Conservation (phyloP, 1,139 yeast genomes). For the Petasospora fabianii region DNA sequence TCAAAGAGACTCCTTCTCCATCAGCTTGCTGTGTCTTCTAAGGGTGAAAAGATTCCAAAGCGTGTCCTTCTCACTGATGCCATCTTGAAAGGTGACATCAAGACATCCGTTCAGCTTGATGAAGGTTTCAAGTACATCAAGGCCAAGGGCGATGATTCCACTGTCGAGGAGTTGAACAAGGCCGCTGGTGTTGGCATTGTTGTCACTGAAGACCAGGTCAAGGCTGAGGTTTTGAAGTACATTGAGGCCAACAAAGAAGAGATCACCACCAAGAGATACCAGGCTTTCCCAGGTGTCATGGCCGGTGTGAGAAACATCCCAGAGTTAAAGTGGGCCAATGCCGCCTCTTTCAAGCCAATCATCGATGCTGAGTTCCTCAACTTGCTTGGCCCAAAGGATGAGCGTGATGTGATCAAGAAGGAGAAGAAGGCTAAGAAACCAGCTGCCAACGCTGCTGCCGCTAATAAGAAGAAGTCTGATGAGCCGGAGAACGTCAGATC, state of each 20-base stretch:
- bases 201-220: slow-evolving; percentile 63
- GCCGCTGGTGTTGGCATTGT: slow-evolving; percentile 82
- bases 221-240: slow-evolving; percentile 52
- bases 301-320: slow-evolving; percentile 74
- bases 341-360: slow-evolving; percentile 77
- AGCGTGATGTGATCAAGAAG: slow-evolving; percentile 81
- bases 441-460: slow-evolving; percentile 21
- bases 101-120: slow-evolving; percentile 66
- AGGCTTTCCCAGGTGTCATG: slow-evolving; percentile 68
- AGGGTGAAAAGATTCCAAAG: slow-evolving; percentile 37
- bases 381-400: slow-evolving; percentile 91
- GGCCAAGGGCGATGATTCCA: slow-evolving; percentile 38
- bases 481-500: slow-evolving; percentile 47
- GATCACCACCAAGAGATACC: slow-evolving; percentile 70
- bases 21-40: slow-evolving; percentile 66
- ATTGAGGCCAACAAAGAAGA: slow-evolving; percentile 54
- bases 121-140: slow-evolving; percentile 78
- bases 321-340: slow-evolving; percentile 87
- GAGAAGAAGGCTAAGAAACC: slow-evolving; percentile 48
- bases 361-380: slow-evolving; percentile 72
- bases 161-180: slow-evolving; percentile 47
- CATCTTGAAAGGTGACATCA: slow-evolving; percentile 60
- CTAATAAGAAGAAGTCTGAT: slow-evolving; percentile 29
- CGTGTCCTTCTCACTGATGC: slow-evolving; percentile 54
- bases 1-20: slow-evolving; percentile 63